Evolutionary conservation across 345 rosid genomes (phyloP), one percentile per base, ranked within the genome.

Genomic region (Toxicodendron radicans): DNA sequence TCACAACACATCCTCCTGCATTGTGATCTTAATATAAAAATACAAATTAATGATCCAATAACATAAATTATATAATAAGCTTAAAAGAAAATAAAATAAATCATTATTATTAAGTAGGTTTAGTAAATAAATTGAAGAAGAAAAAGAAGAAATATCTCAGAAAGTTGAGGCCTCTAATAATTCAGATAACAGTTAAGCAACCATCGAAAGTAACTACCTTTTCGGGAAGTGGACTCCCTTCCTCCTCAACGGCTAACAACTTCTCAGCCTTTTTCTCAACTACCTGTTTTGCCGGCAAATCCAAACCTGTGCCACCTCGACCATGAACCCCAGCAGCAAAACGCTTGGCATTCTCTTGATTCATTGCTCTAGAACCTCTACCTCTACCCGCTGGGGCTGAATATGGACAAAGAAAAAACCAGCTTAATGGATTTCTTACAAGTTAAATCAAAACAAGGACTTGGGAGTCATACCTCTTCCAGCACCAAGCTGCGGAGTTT

Each of bases 151-250:
- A 41, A 10, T 1, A 45, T 33, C 35, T 49, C 2, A 53, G 56
- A 32, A 71, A 68, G 58, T 24, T 17, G 23, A 75, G 71, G 27
- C 58, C 21, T 3, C 56, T 21, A 69, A 27, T 1, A 64, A 23
- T 23, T 10, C 24, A 13, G 12, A 57, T 41, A 41, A 58, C 24
- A 7, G 56, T 52, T 30, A 14, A 45, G 3, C 51, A 24, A 61
- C 1, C 3, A 52, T 14, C 24, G 58, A 78, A 56, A 61, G 56
- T 38, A 46, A 52, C 52, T 79, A 84, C 87, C 84, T 80, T 81
- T 66, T 84, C 85, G 54, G 87, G 87, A 76, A 84, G 73, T 52
- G 83, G 76, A 79, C 75, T 71, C 4, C 84, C 87, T 70, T 84
- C 87, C 38, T 84, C 87, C 30, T 80, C 79, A 12, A 64, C 76